Percentiles rank a stretch among this genome's conserved stretches.
Conservation (phyloP, 768 basidiomycete genomes). For the Lentinula sp. region DNA sequence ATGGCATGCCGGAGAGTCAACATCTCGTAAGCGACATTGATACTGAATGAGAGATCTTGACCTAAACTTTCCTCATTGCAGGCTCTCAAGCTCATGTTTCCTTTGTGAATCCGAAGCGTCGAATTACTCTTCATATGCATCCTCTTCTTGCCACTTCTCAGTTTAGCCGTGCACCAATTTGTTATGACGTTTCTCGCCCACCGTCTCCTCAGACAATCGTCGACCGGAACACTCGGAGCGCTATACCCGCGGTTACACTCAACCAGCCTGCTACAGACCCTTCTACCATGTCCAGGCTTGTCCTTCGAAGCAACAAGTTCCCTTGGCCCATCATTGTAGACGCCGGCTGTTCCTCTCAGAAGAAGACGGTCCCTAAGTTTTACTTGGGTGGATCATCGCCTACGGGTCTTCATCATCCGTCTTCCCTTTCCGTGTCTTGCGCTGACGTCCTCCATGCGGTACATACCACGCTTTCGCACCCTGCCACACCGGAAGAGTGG, state of each 20-base stretch:
- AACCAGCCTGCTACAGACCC: constrained; percentile 63
- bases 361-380: constrained; percentile 18
- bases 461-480: constrained; percentile 46
- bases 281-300: constrained; percentile 39
- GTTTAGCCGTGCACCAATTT: constrained; percentile 53
- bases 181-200: constrained; percentile 50
- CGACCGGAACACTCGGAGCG: constrained; percentile 44
- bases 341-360: constrained; percentile 9
- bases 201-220: constrained; percentile 54
- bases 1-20: constrained; percentile 43
- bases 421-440: constrained; percentile 39
- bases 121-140: constrained; percentile 48
- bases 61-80: constrained; percentile 4
- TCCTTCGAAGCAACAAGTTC: constrained; percentile 50
- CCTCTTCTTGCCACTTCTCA: constrained; percentile 54
- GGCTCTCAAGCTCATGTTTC: constrained; percentile 25
- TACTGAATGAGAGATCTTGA: not conserved
- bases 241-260: constrained; percentile 52
- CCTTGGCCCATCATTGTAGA: constrained; percentile 56
- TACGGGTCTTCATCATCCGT: not conserved
- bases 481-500: constrained; percentile 66
- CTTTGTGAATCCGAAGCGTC: constrained; percentile 26
- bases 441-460: constrained; percentile 58
- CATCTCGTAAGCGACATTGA: not conserved
- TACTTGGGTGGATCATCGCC: constrained; percentile 16